A percentile compares a stretch with the other conserved stretches of the same genome.
Evolutionary conservation across 805 yeast genomes (phyloP).

Genomic region (Kuraishia ogatae): DNA sequence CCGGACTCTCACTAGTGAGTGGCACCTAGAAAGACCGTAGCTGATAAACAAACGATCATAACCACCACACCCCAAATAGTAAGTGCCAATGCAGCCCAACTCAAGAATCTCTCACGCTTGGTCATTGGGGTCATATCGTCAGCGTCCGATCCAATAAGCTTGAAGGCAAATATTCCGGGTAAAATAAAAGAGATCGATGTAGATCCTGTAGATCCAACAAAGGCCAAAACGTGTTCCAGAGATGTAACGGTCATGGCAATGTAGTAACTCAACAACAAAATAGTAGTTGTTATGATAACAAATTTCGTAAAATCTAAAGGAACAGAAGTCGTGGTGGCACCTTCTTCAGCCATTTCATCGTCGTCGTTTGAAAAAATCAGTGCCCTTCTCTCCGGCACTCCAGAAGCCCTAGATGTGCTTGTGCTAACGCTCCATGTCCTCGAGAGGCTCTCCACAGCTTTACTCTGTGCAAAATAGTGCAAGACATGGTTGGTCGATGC

Average conservation of each 20-base stretch:
- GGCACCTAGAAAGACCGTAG: constrained; percentile 3
- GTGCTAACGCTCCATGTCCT: not conserved
- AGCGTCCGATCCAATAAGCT: constrained; percentile 46
- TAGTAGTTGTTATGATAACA: constrained; percentile 28
- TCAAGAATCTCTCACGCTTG: constrained; percentile 24
- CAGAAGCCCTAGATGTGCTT: not conserved
- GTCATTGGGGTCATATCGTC: constrained; percentile 10
- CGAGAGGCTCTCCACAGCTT: constrained; percentile 8
- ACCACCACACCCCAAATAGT: constrained; percentile 62
- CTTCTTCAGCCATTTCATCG: constrained; percentile 11
- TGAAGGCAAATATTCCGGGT: constrained; percentile 83
- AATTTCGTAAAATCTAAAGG: constrained; percentile 18
- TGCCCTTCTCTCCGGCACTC: constrained; percentile 1
- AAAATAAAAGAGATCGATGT: constrained; percentile 85
- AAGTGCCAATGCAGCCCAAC: constrained; percentile 44
- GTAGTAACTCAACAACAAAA: constrained; percentile 46
- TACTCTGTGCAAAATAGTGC: constrained; percentile 31
- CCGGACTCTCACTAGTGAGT: not conserved
- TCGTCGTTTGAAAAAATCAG: constrained; percentile 1
- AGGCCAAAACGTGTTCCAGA: constrained; percentile 72
- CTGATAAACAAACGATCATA: constrained; percentile 4
- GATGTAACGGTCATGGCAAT: constrained; percentile 64
- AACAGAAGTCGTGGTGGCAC: constrained; percentile 11
- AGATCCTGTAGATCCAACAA: constrained; percentile 91
- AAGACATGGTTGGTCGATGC: constrained; percentile 70